Evolutionary conservation across 257 asterid genomes (phyloP), one percentile per base, ranked within the genome.

Genomic region (Coffea eugenioides): DNA sequence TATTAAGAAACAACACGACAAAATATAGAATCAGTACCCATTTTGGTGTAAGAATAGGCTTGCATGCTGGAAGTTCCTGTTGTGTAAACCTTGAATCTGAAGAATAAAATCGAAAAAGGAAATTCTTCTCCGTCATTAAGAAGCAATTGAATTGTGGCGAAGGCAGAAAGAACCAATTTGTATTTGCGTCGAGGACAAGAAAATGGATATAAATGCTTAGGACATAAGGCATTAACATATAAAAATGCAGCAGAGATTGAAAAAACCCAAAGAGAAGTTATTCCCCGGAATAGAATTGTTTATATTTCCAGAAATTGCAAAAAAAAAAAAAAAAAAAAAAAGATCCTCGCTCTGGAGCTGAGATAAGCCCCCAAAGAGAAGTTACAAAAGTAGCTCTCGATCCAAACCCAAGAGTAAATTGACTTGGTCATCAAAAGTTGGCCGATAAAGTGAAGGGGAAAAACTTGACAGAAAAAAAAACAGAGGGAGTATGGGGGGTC

Each of bases 61-160:
- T 96, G 94, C 97, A 96, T 10, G 99, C 99, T 4, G 98, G 99
- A 81, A 96, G 94, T 82, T 94, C 98, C 85, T 96, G 99, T 73
- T 96, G 99, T 3, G 98, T 92, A 84, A 96, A 96, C 91, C 97
- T 94, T 78, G 99, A 96, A 92, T 94, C 98, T 94, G 90, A 74
- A 84, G 57, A 78, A 61, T 51, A 72, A 59, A 65, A 64, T n/a
- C 20, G 51, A 45, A 18, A 78, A 73, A 10, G 69, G 73, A 15
- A 79, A 80, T 69, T 64, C 27, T 21, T 73, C 51, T 65, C 54
- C 3, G 74, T 56, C 36, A 69, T 70, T 64, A 77, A n/a, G 54
- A 36, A 72, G 31, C 70, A 25, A 27, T 23, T 51, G 54, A 57
- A 27, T 27, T 13, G 5, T 48, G 51, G 51, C 25, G 7, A 39